Evolutionary conservation across 1,139 yeast genomes (phyloP), one percentile per base, ranked within the genome.

Genomic region (Geotrichum europaeum): DNA sequence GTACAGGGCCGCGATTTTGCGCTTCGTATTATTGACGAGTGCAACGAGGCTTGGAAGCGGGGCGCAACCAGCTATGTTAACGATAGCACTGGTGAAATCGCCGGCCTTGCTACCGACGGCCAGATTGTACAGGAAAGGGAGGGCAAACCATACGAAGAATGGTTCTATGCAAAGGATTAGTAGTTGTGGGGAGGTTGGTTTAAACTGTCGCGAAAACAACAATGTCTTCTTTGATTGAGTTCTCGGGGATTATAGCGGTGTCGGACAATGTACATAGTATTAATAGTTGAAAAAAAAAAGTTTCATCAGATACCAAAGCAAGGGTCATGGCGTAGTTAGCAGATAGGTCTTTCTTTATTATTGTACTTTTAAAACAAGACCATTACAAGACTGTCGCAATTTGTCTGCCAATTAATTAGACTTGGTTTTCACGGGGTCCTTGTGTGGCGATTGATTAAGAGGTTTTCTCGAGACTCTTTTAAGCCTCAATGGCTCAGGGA

Each of bases 1-100:
- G 47, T 40, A 22, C 81, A 85, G 73, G 82, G 83, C 78, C 82
- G 82, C 69, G 80, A 82, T 65, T 84, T 86, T 69, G 92, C 97
- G 40, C 77, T 86, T 67, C 83, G 82, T 65, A 80, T 90, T 59
- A 79, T 92, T 65, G 77, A 82, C 65, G 92, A 88, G 75, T 89
- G 96, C 72, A 81, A 85, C 69, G 82, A 82, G 69, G 88, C 94
- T 59, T 92, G 97, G 97, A 80, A 81, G 47, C 47, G 47, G 47
- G 47, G 47, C 18, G 47, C 18, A 3, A 40, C 47, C 5, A 40
- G 22, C 64, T 78, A 73, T 63, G 80, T 91, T 18, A 40, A 40
- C 9, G 20, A 40, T 40, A 40, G 20, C 47, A 40, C 47, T 40
- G 47, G 47, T 7, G 47, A 40, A 68, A 78, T 89, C 65, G 75